Conservation (phyloP, 1,139 yeast genomes). For the Yueomyces sp. region DNA sequence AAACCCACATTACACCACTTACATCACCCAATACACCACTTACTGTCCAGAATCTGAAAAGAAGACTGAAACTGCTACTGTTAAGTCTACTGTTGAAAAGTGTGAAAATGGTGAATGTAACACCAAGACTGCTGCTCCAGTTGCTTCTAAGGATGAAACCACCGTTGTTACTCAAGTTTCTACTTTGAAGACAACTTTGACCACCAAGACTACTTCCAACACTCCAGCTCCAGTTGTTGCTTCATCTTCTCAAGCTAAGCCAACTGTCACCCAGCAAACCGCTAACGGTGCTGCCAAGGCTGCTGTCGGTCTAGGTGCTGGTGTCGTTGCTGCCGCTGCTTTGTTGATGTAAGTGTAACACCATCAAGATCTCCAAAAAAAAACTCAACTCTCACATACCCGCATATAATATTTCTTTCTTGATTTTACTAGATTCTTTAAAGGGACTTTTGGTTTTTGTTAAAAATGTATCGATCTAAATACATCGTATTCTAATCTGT, state of each 20-base stretch:
- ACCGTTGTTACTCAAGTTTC: not conserved
- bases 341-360: slow-evolving; percentile 1
- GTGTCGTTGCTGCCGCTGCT: slow-evolving; percentile 2
- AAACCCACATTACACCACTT: not conserved
- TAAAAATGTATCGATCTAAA: no score
- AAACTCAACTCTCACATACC: not conserved
- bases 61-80: not conserved
- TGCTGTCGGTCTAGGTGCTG: slow-evolving; percentile 2
- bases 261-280: slow-evolving; percentile 1
- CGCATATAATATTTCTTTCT: no score
- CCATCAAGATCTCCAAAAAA: not conserved
- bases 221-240: slow-evolving; percentile 1
- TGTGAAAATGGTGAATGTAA: not conserved
- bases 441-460: no score
- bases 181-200: not conserved
- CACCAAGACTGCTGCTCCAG: not conserved
- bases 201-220: slow-evolving; percentile 1
- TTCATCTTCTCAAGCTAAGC: slow-evolving; percentile 1
- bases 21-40: not conserved
- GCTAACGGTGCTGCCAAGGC: slow-evolving; percentile 3
- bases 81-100: not conserved
- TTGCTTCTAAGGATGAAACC: not conserved
- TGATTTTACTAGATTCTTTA: no score
- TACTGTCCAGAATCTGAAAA: not conserved
- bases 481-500: no score